Base-by-base conservation (phyloP, 306 rosid genomes). In the Vigna nakashimae region DNA sequence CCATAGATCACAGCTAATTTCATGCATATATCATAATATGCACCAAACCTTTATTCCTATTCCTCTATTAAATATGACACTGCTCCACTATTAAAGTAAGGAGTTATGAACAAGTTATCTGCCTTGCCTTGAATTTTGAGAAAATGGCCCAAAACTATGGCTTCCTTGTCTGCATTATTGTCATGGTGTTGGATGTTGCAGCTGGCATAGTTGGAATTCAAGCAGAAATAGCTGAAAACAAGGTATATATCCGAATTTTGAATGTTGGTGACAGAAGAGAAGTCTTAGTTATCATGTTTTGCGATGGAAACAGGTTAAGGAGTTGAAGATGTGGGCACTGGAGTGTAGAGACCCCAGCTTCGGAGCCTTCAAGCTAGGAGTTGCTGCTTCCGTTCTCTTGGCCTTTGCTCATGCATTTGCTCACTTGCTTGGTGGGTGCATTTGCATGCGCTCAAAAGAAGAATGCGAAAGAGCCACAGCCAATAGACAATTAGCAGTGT, bases 181-280 rank as follows among this genome's bases (percentile, higher is more conserved):
- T 95, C 77, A 79, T 89, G 82, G 16, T 78, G 15, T 11, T 91
- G 85, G 98, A 95, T 32, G 74, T 76, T 56, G 79, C 71, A 1
- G 98, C 96, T 0, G 98, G 97, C 53, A 91, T 91, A 62, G 97
- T 95, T 48, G 97, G 96, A 69, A 87, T 95, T 75, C 73, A 92
- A 55, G 98, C 98, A 6, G 96, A 89, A 77, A 75, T 95, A 20
- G 80, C 93, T 51, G 90, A 92, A 84, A 88, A 91, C 83, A 95
- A 91, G 97, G 98, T 66, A n/a, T 43, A 11, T 43, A 1, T 43
- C 49, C 3, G 5, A 45, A 45, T 11, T 16, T 4, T 24, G 2
- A 32, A 32, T 24, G 2, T 58, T 3, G 7, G 50, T 48, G 17
- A 64, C 12, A 38, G 42, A 28, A 66, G 15, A 38, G 34, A 28